Conservation (phyloP, 164 flowering plant genomes). For the Liquidambar formosana region DNA sequence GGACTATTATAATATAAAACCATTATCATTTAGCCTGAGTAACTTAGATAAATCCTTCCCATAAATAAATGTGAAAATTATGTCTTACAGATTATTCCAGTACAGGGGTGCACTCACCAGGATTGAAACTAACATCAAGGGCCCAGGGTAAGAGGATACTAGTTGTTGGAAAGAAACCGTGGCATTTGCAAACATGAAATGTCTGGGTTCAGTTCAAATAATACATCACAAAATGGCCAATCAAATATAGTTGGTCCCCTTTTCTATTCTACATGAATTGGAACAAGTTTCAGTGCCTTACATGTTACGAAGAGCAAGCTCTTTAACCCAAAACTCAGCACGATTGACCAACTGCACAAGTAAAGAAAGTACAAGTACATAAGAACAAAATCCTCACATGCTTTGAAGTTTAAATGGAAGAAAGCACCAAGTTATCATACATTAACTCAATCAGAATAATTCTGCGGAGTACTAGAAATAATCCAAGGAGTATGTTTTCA, state of each 20-base stretch:
- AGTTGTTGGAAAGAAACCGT: conserved; percentile 69
- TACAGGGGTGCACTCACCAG: conserved; percentile 53
- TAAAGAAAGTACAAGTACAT: not conserved
- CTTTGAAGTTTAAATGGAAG: not conserved
- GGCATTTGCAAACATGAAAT: conserved; percentile 89
- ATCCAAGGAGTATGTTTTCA: conserved; percentile 26
- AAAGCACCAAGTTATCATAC: conserved; percentile 5
- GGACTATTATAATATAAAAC: too few relatives aligned
- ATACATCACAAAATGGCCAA: conserved; percentile 1
- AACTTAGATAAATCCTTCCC: too few relatives aligned
- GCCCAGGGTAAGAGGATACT: conserved; percentile 83
- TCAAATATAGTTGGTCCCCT: not conserved
- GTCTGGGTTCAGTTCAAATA: conserved; percentile 45
- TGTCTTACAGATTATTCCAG: not conserved
- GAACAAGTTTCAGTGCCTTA: conserved; percentile 32
- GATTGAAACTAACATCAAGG: conserved; percentile 67
- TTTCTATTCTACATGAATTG: not conserved
- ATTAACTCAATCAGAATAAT: conserved; percentile 13
- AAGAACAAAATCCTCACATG: not conserved
- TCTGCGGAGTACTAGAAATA: conserved; percentile 5
- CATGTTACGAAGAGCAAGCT: conserved; percentile 70
- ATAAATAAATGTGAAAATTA: not conserved
- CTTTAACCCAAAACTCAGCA: conserved; percentile 78
- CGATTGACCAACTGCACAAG: conserved; percentile 74
- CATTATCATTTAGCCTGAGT: too few relatives aligned